These are phyloP conservation scores for Eucommia ulmoides DNA, from an alignment of 257 asterid genomes.

Conservation along the genomic window DNA sequence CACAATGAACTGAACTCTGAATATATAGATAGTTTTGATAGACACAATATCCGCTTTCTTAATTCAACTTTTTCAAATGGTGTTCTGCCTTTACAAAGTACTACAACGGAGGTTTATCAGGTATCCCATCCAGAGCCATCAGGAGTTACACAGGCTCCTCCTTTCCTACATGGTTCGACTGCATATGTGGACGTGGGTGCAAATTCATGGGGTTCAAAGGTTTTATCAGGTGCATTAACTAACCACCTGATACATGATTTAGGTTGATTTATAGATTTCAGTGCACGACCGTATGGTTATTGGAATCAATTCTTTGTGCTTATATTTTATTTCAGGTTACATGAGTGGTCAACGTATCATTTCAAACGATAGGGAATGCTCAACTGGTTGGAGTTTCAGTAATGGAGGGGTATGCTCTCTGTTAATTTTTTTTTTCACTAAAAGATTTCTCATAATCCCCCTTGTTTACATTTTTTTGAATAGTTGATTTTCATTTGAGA, in stretches of 20 bases:
- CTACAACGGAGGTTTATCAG: slow-evolving; percentile 66
- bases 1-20: slow-evolving; percentile 66
- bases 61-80: slow-evolving; percentile 26
- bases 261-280: no score
- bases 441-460: slow-evolving; percentile 11
- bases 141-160: slow-evolving; percentile 25
- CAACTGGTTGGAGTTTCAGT: slow-evolving; percentile 6
- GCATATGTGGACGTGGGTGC: slow-evolving; percentile 15
- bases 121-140: slow-evolving; percentile 28
- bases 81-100: slow-evolving; percentile 75
- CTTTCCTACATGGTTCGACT: slow-evolving; percentile 13
- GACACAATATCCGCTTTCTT: slow-evolving; percentile 30
- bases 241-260: neutral
- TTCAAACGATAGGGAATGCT: slow-evolving; percentile 14
- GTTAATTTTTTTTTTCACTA: no score
- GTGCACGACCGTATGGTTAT: no score
- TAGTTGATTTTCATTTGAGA: neutral
- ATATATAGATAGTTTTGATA: slow-evolving; percentile 41
- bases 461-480: slow-evolving; percentile 1
- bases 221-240: slow-evolving; percentile 31
- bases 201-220: slow-evolving; percentile 10
- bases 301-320: slow-evolving; percentile 5
- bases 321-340: slow-evolving; percentile 22
- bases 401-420: slow-evolving; percentile 38
- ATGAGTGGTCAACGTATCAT: slow-evolving; percentile 18